Conservation (phyloP, 495 filamentous ascomycete genomes). For the Penicillium mononematosum region DNA sequence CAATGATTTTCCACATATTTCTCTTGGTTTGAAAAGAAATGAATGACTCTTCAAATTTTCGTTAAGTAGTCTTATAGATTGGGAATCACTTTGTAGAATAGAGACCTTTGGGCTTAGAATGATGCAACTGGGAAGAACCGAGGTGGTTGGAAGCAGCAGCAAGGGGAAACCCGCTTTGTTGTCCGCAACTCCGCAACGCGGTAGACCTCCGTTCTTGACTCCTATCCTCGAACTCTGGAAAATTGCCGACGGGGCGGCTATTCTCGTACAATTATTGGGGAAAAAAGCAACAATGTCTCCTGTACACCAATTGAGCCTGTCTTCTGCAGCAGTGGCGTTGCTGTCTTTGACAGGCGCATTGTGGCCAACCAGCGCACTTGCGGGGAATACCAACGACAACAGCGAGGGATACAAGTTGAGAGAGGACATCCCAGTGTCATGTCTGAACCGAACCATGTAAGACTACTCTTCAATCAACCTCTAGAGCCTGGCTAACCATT, state of each 20-base stretch:
- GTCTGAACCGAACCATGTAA: constrained; percentile 67
- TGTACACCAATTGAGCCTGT: constrained; percentile 12
- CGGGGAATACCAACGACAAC: constrained; percentile 32
- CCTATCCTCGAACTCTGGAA: constrained; percentile 13
- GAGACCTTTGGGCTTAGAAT: not conserved
- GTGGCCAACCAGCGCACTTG: constrained; percentile 28
- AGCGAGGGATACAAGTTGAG: constrained; percentile 50
- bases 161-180: constrained; percentile 4
- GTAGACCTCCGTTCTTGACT: constrained; percentile 20
- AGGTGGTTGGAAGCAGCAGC: not conserved
- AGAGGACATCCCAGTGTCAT: constrained; percentile 60
- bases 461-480: constrained; percentile 19
- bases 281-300: constrained; percentile 15
- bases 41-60: not conserved
- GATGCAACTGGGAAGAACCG: not conserved
- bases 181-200: constrained; percentile 10
- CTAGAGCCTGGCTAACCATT: constrained; percentile 20
- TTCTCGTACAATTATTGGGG: not conserved
- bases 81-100: not conserved
- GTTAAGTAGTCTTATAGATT: not conserved
- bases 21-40: constrained; percentile 9
- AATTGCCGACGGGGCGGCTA: constrained; percentile 18
- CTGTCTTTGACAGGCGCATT: constrained; percentile 24
- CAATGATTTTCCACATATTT: constrained; percentile 24
- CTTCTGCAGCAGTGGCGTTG: constrained; percentile 11